Percentiles rank a stretch among this genome's conserved stretches.
These are phyloP conservation scores for Crotalaria pallida DNA, from an alignment of 306 rosid genomes.

Conservation along the genomic window DNA sequence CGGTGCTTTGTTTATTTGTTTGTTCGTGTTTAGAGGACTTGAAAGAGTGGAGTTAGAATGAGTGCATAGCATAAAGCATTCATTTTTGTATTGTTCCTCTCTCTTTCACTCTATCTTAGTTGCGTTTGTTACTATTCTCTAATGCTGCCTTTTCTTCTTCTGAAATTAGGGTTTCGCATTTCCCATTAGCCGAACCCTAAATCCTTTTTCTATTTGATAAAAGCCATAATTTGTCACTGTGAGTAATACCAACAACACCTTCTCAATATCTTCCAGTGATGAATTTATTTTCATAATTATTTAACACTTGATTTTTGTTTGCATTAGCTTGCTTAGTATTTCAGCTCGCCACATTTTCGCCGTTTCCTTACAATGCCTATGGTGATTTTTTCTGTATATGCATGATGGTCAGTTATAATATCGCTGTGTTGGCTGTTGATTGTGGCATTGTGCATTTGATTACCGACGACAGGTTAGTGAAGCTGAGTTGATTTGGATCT, in stretches of 20 bases:
- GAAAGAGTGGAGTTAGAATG: background rate
- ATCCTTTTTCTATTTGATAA: background rate
- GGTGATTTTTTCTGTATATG: background rate
- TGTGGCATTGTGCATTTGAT: background rate
- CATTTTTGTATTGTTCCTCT: too few relatives aligned
- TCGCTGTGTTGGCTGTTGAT: background rate
- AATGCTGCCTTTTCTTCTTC: slow-evolving; percentile 41
- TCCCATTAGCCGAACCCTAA: slow-evolving; percentile 2
- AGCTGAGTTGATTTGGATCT: slow-evolving; percentile 34
- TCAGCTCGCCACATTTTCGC: too few relatives aligned
- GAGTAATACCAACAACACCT: slow-evolving; percentile 25
- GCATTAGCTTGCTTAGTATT: background rate
- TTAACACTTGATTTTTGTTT: background rate
- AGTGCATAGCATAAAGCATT: background rate
- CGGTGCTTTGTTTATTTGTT: too few relatives aligned
- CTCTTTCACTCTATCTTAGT: slow-evolving; percentile 9
- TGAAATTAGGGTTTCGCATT: slow-evolving; percentile 56
- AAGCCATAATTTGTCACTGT: slow-evolving; percentile 24
- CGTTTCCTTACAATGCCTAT: background rate
- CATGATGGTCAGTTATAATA: background rate
- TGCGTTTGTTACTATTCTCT: slow-evolving; percentile 32
- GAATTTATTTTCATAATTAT: background rate
- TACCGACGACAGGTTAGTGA: slow-evolving; percentile 28
- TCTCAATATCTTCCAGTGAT: background rate
- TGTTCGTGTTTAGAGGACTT: too few relatives aligned